These are phyloP conservation scores for Cyclospora cayetanensis DNA, from an alignment of 169 alveolate species.

Conservation along the genomic window DNA sequence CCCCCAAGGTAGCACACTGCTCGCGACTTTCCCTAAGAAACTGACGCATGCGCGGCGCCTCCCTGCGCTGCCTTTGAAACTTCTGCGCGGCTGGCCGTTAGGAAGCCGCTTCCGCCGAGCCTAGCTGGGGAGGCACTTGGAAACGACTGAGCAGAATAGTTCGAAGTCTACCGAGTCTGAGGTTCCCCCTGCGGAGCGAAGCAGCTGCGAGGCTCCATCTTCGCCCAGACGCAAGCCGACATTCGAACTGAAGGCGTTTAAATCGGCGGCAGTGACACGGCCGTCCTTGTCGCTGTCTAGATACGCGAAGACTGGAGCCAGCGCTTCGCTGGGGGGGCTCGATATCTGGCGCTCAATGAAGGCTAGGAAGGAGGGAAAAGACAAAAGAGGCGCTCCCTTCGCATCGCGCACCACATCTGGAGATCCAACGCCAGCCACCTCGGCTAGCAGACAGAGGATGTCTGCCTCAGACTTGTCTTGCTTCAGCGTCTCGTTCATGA, in stretches of 20 bases:
- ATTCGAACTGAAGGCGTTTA: neutral
- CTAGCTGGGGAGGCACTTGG: neutral
- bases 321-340: neutral
- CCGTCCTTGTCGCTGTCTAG: neutral
- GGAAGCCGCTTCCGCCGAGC: neutral
- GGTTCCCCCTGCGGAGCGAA: neutral
- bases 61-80: neutral
- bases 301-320: neutral
- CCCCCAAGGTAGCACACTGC: neutral
- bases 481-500: neutral
- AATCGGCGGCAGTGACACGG: neutral
- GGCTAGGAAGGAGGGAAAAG: neutral
- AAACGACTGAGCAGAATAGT: neutral
- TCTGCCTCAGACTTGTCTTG: neutral
- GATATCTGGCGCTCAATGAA: neutral
- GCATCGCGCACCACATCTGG: neutral
- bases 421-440: neutral
- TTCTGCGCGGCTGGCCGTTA: neutral
- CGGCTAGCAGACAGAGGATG: neutral
- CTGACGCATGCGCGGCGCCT: neutral
- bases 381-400: neutral
- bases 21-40: neutral
- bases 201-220: neutral
- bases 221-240: neutral
- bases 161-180: neutral